Conservation (phyloP, 257 asterid species). For the Solanum sitiens region DNA sequence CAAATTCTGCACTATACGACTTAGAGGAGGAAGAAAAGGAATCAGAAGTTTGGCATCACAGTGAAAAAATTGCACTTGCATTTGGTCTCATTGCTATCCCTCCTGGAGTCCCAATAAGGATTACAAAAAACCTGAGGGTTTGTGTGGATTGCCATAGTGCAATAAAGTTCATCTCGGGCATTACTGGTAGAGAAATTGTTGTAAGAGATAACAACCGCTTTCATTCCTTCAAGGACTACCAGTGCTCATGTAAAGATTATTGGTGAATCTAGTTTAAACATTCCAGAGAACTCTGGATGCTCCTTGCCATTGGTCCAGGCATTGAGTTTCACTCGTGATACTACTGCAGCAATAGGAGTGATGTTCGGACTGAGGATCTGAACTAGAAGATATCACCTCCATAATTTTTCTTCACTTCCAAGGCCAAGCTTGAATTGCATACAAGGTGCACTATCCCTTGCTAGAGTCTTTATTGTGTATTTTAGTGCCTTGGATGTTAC, state of each 20-base stretch:
- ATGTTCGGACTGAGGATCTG: background rate
- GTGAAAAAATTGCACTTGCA: conserved; percentile 87
- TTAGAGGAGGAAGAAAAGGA: conserved; percentile 87
- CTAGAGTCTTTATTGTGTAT: background rate
- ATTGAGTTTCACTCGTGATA: background rate
- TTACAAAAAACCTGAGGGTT: conserved; percentile 72
- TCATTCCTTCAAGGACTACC: conserved; percentile 50
- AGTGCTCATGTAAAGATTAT: conserved; percentile 76
- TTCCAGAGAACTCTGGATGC: background rate
- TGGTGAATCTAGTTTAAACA: conserved; percentile 35
- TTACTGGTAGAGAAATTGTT: conserved; percentile 58
- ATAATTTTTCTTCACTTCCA: background rate
- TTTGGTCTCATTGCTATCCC: conserved; percentile 75
- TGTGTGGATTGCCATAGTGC: conserved; percentile 94
- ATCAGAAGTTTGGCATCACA: conserved; percentile 73
- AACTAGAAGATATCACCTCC: background rate
- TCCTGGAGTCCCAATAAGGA: conserved; percentile 59
- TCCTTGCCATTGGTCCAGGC: background rate
- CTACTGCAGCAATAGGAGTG: background rate
- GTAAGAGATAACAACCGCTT: conserved; percentile 72
- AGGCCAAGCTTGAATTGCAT: background rate
- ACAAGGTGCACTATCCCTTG: background rate
- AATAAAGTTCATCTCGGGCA: conserved; percentile 59
- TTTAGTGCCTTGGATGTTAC: background rate
- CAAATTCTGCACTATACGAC: conserved; percentile 56